A percentile compares a stretch with the other conserved stretches of the same genome.
Evolutionary conservation across 148 eudicot genomes (phyloP).

Genomic region (Cornus suecica): DNA sequence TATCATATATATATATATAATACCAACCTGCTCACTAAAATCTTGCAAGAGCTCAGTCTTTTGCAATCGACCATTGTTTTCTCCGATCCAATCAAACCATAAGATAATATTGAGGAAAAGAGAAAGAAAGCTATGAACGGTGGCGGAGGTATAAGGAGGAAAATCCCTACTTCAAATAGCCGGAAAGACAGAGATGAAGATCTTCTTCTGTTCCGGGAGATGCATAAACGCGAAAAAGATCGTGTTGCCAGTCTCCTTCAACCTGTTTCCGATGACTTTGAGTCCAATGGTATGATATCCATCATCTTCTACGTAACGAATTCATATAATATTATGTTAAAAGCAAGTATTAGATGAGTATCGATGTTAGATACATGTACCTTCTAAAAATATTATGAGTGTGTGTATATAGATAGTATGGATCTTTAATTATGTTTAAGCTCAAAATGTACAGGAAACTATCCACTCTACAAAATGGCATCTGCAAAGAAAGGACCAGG

Average conservation of each 20-base stretch:
- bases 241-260: slow-evolving; percentile 26
- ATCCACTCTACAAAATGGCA: slow-evolving; percentile 27
- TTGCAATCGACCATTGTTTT: background rate
- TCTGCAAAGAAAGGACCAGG: slow-evolving; percentile 25
- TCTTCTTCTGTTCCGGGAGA: slow-evolving; percentile 27
- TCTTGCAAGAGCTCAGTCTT: background rate
- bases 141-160: background rate
- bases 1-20: too few species aligned
- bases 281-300: slow-evolving; percentile 21
- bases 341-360: too few species aligned
- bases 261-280: slow-evolving; percentile 34
- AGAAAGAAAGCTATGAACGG: background rate
- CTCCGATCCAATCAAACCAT: background rate
- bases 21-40: background rate
- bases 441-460: slow-evolving; percentile 22
- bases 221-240: slow-evolving; percentile 33
- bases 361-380: too few species aligned
- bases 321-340: too few species aligned
- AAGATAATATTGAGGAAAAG: background rate
- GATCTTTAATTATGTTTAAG: background rate
- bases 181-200: slow-evolving; percentile 30
- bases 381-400: too few species aligned
- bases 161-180: background rate
- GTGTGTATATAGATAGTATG: background rate
- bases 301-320: too few species aligned